phyloP scores from a whole-genome alignment of 1,139 yeast species.

The Kurtzmaniella quercitrusa region DNA sequence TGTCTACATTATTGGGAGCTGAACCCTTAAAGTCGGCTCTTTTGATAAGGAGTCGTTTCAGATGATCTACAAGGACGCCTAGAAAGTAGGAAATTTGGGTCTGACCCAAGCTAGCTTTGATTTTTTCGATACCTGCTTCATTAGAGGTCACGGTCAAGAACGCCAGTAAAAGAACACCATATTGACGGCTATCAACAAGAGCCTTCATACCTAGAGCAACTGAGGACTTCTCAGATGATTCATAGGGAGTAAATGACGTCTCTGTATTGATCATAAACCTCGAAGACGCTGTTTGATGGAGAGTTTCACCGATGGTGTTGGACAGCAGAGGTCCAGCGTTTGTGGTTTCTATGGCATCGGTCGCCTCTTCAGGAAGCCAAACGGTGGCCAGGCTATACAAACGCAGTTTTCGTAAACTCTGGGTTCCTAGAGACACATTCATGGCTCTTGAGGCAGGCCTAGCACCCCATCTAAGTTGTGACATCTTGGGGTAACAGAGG shows the following conservation, averaged over 20 bases:
- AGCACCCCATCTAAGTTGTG: not conserved
- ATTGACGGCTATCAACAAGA: conserved; percentile 16
- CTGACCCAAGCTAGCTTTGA: conserved; percentile 3
- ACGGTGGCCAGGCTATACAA: not conserved
- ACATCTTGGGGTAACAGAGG: not conserved
- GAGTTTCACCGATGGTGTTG: not conserved
- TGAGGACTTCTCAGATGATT: not conserved
- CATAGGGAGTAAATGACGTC: not conserved
- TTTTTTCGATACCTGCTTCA: conserved; percentile 5
- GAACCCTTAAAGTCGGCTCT: conserved; percentile 3
- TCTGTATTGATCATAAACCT: not conserved
- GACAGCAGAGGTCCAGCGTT: not conserved
- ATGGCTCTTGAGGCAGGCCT: not conserved
- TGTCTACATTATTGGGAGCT: conserved; percentile 3
- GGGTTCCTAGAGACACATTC: not conserved
- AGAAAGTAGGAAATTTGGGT: conserved; percentile 18
- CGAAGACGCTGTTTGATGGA: not conserved
- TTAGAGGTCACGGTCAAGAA: conserved; percentile 16
- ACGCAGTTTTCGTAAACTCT: not conserved
- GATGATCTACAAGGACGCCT: conserved; percentile 19
- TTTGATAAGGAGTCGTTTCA: conserved; percentile 13
- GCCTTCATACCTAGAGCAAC: conserved; percentile 12
- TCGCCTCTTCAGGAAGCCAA: not conserved
- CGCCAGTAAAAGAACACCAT: conserved; percentile 17
- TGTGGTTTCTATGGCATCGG: not conserved